Evolutionary conservation across 257 asterid species (phyloP).

Genomic region (Solanum boliviense): DNA sequence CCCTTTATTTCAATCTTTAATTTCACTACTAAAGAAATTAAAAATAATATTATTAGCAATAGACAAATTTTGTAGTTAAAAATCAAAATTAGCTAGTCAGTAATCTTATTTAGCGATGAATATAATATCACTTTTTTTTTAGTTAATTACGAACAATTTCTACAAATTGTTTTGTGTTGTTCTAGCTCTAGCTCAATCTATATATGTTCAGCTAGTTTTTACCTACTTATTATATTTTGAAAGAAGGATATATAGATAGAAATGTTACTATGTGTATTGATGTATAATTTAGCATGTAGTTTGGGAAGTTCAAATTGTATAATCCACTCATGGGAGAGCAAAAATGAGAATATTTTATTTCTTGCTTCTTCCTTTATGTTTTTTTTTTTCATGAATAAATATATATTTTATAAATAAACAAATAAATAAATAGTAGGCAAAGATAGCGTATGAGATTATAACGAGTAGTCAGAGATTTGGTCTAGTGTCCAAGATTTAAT

Average conservation of each 20-base stretch:
- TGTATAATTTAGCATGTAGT: not conserved
- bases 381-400: not conserved
- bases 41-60: not conserved
- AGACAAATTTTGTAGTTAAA: not conserved
- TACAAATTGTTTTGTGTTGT: not conserved
- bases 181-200: too few relatives aligned
- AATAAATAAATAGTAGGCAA: too few relatives aligned
- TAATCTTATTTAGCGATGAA: not conserved
- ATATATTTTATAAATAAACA: too few relatives aligned
- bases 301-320: not conserved
- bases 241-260: not conserved
- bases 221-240: not conserved
- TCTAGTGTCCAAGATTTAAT: too few relatives aligned
- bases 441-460: too few relatives aligned
- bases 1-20: not conserved
- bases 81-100: not conserved
- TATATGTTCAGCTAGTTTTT: not conserved
- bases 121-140: too few relatives aligned
- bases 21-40: not conserved
- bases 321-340: not conserved
- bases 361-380: not conserved
- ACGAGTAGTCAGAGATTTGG: too few relatives aligned
- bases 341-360: not conserved
- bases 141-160: not conserved
- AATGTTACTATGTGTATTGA: not conserved